Conservation (phyloP, 2,329 filamentous ascomycete species). For the Byssothecium circinans region DNA sequence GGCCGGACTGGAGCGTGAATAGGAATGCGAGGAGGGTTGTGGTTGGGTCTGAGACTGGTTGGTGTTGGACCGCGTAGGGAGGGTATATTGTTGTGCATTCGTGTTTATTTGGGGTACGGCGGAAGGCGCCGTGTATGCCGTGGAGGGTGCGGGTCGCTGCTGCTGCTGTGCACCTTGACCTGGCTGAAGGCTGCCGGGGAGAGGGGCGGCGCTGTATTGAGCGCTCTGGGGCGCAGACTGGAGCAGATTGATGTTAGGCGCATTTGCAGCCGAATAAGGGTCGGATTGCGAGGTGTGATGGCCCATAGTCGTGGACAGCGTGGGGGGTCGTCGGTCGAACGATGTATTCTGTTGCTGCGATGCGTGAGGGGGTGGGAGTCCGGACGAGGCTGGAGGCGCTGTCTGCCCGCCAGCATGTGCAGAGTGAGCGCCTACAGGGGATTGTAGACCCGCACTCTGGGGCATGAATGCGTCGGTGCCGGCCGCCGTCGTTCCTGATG, state of each 20-base stretch:
- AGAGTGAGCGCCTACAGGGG: background rate
- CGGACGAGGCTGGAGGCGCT: slow-evolving; percentile 33
- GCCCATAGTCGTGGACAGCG: slow-evolving; percentile 28
- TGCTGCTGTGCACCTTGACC: slow-evolving; percentile 53
- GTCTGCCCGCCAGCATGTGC: slow-evolving; percentile 31
- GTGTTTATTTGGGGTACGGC: slow-evolving; percentile 53
- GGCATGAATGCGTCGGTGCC: slow-evolving; percentile 50
- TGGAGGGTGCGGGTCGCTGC: slow-evolving; percentile 56
- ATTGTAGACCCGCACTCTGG: slow-evolving; percentile 44
- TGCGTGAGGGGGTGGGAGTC: slow-evolving; percentile 23
- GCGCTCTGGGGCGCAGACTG: slow-evolving; percentile 53
- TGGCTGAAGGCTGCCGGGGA: slow-evolving; percentile 64
- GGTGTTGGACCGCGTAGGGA: slow-evolving; percentile 67
- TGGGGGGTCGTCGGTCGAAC: background rate
- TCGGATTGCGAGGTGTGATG: slow-evolving; percentile 49
- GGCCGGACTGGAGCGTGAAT: slow-evolving; percentile 83
- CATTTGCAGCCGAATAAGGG: slow-evolving; percentile 50
- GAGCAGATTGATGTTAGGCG: slow-evolving; percentile 62
- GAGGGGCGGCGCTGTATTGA: slow-evolving; percentile 48
- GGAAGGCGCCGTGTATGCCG: slow-evolving; percentile 60
- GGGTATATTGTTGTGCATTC: slow-evolving; percentile 62
- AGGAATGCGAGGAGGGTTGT: slow-evolving; percentile 52
- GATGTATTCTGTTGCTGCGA: slow-evolving; percentile 1
- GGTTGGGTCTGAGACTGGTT: slow-evolving; percentile 40
- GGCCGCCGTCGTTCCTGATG: slow-evolving; percentile 46